phyloP scores from a whole-genome alignment of 768 basidiomycete species.

The Tulasnella sp. region DNA sequence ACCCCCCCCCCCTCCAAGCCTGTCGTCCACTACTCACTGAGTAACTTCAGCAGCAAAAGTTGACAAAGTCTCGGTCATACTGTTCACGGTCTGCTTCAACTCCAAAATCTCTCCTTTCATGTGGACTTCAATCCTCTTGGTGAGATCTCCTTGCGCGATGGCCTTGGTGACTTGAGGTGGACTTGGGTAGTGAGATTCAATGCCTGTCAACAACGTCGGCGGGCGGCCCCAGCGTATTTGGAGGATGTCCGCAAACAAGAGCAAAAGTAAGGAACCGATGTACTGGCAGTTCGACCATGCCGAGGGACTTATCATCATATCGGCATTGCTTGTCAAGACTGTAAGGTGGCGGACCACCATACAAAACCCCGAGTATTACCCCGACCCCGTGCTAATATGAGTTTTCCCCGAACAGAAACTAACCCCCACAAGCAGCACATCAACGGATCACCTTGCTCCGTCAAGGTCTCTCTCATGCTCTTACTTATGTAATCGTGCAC shows the following conservation, averaged over 20 bases:
- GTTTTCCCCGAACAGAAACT: not conserved
- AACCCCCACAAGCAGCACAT: not conserved
- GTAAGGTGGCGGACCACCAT: not conserved
- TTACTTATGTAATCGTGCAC: too few relatives aligned
- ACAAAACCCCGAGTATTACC: not conserved
- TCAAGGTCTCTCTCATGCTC: too few relatives aligned
- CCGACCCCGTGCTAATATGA: not conserved
- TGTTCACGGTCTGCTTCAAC: constrained; percentile 78
- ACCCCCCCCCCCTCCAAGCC: not conserved
- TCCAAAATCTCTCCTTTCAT: constrained; percentile 89
- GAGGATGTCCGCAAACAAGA: too few relatives aligned
- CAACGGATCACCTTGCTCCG: not conserved
- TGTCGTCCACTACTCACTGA: constrained; percentile 7
- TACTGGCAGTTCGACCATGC: too few relatives aligned
- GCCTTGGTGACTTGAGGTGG: constrained; percentile 32
- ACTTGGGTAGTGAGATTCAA: constrained; percentile 28
- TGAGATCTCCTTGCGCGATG: constrained; percentile 38
- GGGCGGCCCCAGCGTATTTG: not conserved
- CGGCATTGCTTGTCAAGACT: constrained; percentile 25
- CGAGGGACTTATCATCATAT: constrained; percentile 19
- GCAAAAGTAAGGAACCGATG: not conserved
- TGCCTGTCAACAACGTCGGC: not conserved
- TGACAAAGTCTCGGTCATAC: constrained; percentile 89
- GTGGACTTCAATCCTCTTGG: constrained; percentile 70
- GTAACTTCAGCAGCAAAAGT: constrained; percentile 78